Conservation (phyloP, 2,329 filamentous ascomycete species). For the Paracorniculantispora psalliotae region DNA sequence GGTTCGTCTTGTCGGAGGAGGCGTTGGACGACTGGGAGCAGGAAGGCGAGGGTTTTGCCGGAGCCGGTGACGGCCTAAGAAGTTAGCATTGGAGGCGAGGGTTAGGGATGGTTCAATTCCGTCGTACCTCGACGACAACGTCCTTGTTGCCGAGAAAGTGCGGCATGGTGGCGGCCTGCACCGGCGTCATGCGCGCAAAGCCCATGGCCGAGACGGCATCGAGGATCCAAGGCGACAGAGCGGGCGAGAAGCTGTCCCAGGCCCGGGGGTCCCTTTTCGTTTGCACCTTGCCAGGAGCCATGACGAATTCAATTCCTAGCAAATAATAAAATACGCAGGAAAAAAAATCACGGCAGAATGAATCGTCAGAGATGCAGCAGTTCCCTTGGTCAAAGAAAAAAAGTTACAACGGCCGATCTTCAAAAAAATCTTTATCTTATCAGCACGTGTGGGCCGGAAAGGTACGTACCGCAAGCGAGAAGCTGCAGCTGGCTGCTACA, state of each 20-base stretch:
- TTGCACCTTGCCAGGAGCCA: conserved; percentile 29
- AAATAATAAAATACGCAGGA: background rate
- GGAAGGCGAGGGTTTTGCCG: conserved; percentile 82
- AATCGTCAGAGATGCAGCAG: no score
- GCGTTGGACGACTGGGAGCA: conserved; percentile 79
- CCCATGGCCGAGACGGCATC: conserved; percentile 81
- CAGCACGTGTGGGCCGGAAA: conserved; percentile 49
- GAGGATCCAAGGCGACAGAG: conserved; percentile 65
- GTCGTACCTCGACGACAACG: conserved; percentile 72
- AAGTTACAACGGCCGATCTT: conserved; percentile 4
- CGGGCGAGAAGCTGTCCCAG: conserved; percentile 35
- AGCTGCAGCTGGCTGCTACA: background rate
- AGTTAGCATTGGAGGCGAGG: conserved; percentile 9
- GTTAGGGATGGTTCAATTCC: background rate
- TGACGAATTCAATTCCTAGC: conserved; percentile 10
- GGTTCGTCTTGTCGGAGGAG: conserved; percentile 75
- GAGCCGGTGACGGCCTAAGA: conserved; percentile 76
- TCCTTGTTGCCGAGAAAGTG: conserved; percentile 88
- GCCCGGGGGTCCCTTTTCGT: conserved; percentile 45
- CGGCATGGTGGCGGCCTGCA: conserved; percentile 88
- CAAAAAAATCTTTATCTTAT: conserved; percentile 14
- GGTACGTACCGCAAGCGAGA: background rate
- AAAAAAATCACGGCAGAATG: background rate
- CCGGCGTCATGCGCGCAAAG: conserved; percentile 83
- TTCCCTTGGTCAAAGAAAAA: no score